These are phyloP conservation scores for Aspergillus puulaauensis DNA, from an alignment of 2,329 filamentous ascomycete species.

Conservation along the genomic window DNA sequence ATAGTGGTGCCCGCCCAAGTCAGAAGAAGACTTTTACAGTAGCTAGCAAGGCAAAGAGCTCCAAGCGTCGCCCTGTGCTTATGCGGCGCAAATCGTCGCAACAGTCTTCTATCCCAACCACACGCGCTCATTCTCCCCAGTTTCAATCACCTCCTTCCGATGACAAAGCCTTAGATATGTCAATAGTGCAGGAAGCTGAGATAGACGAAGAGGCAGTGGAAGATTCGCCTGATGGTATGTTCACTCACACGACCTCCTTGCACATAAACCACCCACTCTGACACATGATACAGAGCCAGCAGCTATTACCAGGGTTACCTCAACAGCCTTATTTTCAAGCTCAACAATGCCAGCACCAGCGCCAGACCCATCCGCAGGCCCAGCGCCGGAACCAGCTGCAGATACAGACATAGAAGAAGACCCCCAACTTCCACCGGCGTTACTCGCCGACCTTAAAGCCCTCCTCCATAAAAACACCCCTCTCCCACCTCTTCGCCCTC, in stretches of 20 bases:
- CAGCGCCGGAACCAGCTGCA: background rate
- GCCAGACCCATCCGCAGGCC: background rate
- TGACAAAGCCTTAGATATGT: background rate
- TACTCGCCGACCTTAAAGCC: slow-evolving; percentile 12
- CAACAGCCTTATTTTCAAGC: background rate
- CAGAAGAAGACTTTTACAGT: slow-evolving; percentile 31
- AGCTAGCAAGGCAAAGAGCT: slow-evolving; percentile 25
- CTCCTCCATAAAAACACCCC: slow-evolving; percentile 13
- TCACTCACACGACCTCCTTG: background rate
- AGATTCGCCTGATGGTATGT: slow-evolving; percentile 3
- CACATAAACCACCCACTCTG: background rate
- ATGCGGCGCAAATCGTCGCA: slow-evolving; percentile 39
- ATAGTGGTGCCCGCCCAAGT: slow-evolving; percentile 10
- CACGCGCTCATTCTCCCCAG: slow-evolving; percentile 14
- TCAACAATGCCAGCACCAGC: background rate
- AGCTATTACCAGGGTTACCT: too few species aligned
- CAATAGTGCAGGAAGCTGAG: background rate
- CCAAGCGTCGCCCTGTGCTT: slow-evolving; percentile 32
- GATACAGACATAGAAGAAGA: background rate
- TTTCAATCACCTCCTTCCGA: background rate
- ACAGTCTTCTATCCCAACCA: slow-evolving; percentile 21
- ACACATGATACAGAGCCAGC: background rate
- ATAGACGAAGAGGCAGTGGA: background rate
- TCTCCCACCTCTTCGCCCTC: slow-evolving; percentile 4
- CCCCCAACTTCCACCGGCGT: slow-evolving; percentile 11